phyloP scores from a whole-genome alignment of 1,284 basidiomycete genomes.

The Tetrapyrgos nigripes region DNA sequence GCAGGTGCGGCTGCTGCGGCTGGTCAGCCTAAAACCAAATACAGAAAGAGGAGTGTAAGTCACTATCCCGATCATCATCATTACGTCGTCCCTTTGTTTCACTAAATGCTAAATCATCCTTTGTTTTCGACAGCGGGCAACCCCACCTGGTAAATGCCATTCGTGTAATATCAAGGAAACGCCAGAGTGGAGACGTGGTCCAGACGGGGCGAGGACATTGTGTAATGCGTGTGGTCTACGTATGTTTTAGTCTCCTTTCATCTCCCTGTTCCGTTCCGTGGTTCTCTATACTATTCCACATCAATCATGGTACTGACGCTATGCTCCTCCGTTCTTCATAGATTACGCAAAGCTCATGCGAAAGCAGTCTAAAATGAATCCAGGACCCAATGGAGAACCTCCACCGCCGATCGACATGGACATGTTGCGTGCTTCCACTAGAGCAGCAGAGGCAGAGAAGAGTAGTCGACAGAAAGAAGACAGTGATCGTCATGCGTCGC shows the following conservation, averaged over 20 bases:
- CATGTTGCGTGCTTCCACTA: slow-evolving; percentile 71
- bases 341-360: slow-evolving; percentile 83
- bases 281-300: slow-evolving; percentile 10
- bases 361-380: slow-evolving; percentile 75
- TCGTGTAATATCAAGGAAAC: slow-evolving; percentile 85
- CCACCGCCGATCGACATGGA: slow-evolving; percentile 72
- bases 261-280: slow-evolving; percentile 17
- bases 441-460: slow-evolving; percentile 60
- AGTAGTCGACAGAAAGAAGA: slow-evolving; percentile 24
- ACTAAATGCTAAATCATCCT: slow-evolving; percentile 28
- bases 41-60: slow-evolving; percentile 82
- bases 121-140: slow-evolving; percentile 66
- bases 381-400: slow-evolving; percentile 54
- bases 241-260: slow-evolving; percentile 46
- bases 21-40: slow-evolving; percentile 74
- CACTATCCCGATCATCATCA: slow-evolving; percentile 18
- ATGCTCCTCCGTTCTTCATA: slow-evolving; percentile 36
- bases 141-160: slow-evolving; percentile 83
- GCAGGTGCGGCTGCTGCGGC: slow-evolving; percentile 49
- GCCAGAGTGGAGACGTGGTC: slow-evolving; percentile 83
- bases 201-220: slow-evolving; percentile 79
- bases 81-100: slow-evolving; percentile 15
- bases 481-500: neutral
- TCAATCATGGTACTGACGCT: slow-evolving; percentile 5
- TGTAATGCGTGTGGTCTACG: slow-evolving; percentile 86